Evolutionary conservation across 805 yeast species (phyloP), one percentile per base, ranked within the genome.

Genomic region (Ascoidea asiatica): DNA sequence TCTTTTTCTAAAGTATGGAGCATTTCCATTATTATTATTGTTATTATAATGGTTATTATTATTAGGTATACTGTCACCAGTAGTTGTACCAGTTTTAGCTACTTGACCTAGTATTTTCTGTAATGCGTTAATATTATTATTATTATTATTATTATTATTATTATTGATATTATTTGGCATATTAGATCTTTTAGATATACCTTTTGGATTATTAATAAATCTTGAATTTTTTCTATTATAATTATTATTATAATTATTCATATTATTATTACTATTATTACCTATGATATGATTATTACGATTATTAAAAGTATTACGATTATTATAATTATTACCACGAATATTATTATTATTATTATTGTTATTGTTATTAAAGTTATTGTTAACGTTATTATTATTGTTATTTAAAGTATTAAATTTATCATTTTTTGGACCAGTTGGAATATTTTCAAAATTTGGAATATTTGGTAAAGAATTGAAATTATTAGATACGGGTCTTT

Each of bases 11-110:
- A n/a, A n/a, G n/a, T n/a, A n/a, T n/a, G n/a, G n/a, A n/a, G n/a
- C n/a, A n/a, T n/a, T n/a, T n/a, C n/a, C n/a, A 52, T 67, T 61
- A 42, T 67, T 71, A 19, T 68, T 68, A 45, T 73, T 47, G 20
- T 55, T 58, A 29, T 53, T 43, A 53, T 46, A 58, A 19, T 68
- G 68, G 45, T 73, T 47, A 20, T 55, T 58, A 33, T 53, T 43
- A 53, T 46, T 58, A 43, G 50, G 47, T 38, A 52, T 57, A 19
- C 52, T 48, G 2, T 56, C 59, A 38, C 52, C 55, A 13, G 53
- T 50, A 52, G 57, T 52, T 11, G 70, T 64, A 18, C 66, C 52
- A 17, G 65, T 63, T 43, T 61, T 53, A 1, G 71, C 72, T 43
- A 60, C 51, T 41, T 67, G 69, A n/a, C n/a, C n/a, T n/a, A n/a